These are phyloP conservation scores for Leptodontidium sp. DNA, from an alignment of 2,329 filamentous ascomycete species.

Conservation along the genomic window DNA sequence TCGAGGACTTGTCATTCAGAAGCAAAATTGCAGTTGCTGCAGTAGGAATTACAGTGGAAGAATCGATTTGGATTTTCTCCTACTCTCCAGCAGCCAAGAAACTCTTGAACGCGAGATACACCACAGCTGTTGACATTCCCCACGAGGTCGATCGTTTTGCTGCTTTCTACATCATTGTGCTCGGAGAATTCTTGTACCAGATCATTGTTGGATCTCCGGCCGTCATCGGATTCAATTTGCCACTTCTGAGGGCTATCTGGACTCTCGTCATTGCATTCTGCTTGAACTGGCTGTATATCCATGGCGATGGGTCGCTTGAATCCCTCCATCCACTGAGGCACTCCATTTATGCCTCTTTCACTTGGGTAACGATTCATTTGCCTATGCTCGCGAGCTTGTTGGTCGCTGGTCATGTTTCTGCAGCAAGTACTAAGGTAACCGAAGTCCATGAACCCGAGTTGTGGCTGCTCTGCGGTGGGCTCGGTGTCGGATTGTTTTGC, in stretches of 20 bases:
- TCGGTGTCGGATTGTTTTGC: constrained; percentile 55
- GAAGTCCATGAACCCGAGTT: constrained; percentile 53
- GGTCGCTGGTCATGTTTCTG: constrained; percentile 57
- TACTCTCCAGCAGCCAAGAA: constrained; percentile 55
- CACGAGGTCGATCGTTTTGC: constrained; percentile 60
- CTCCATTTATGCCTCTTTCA: constrained; percentile 52
- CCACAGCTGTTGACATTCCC: constrained; percentile 57
- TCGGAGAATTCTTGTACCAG: constrained; percentile 58
- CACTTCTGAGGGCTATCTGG: constrained; percentile 56
- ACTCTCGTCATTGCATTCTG: constrained; percentile 59
- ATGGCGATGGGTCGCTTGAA: constrained; percentile 55
- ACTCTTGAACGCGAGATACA: constrained; percentile 53
- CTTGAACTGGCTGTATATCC: constrained; percentile 59
- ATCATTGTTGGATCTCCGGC: constrained; percentile 57
- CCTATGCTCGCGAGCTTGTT: constrained; percentile 55
- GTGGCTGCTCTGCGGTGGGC: constrained; percentile 57
- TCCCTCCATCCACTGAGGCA: constrained; percentile 54
- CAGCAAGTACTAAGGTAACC: constrained; percentile 49
- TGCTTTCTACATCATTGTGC: constrained; percentile 60
- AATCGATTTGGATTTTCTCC: constrained; percentile 54
- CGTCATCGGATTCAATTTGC: constrained; percentile 53
- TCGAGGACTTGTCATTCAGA: constrained; percentile 51
- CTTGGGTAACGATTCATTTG: constrained; percentile 55
- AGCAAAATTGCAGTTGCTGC: constrained; percentile 54
- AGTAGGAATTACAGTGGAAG: constrained; percentile 53